Conservation (phyloP, 306 rosid genomes). For the Acacia melanoxylon region DNA sequence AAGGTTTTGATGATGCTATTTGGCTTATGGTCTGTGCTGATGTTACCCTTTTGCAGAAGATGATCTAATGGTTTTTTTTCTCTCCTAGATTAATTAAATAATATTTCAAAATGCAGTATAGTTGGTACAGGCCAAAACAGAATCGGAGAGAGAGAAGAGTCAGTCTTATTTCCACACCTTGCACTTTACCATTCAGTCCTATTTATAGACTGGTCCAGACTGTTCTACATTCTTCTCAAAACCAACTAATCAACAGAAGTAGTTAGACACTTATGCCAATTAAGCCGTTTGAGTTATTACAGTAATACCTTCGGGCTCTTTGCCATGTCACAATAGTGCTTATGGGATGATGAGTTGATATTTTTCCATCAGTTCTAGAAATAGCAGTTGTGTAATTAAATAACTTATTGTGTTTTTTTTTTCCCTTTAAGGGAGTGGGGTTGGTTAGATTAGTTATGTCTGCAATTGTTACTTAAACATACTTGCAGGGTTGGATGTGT, state of each 20-base stretch:
- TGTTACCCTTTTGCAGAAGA: not conserved
- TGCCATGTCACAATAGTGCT: not conserved
- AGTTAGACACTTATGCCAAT: too few relatives aligned
- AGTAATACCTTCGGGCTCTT: too few relatives aligned
- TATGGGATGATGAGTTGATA: conserved; percentile 4
- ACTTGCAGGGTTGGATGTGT: conserved; percentile 10
- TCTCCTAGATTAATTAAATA: not conserved
- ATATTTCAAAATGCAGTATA: not conserved
- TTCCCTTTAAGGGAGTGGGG: not conserved
- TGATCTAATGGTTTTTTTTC: conserved; percentile 10
- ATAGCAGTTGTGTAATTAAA: not conserved
- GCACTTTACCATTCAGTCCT: too few relatives aligned
- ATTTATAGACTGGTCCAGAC: too few relatives aligned
- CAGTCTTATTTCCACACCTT: too few relatives aligned
- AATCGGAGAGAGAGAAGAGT: too few relatives aligned
- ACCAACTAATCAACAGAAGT: too few relatives aligned
- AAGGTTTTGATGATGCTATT: conserved; percentile 12
- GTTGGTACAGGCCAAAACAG: too few relatives aligned
- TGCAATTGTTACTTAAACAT: conserved; percentile 16
- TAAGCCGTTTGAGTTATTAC: too few relatives aligned
- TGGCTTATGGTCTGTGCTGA: not conserved
- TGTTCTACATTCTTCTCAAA: too few relatives aligned
- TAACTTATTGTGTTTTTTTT: not conserved
- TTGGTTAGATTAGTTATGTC: conserved; percentile 5
- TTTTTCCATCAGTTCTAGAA: not conserved